These are phyloP conservation scores for Gilbertella persicaria DNA, from an alignment of 371 early-diverging fungal genomes.

Conservation along the genomic window DNA sequence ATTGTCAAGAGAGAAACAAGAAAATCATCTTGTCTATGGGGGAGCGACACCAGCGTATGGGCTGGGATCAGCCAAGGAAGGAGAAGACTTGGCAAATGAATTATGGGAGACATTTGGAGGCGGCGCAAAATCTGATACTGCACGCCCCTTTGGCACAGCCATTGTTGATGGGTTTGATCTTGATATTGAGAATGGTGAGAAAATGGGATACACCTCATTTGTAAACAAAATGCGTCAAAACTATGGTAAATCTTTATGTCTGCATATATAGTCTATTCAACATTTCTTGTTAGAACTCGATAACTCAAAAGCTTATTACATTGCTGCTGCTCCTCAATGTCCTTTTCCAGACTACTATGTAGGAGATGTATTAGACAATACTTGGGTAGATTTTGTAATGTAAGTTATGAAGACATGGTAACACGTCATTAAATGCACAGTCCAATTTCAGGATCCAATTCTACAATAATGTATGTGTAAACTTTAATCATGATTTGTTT, in stretches of 20 bases:
- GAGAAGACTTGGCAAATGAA: conserved; percentile 53
- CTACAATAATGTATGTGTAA: conserved; percentile 24
- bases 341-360: conserved; percentile 60
- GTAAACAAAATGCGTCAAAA: conserved; percentile 45
- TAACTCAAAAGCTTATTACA: conserved; percentile 36
- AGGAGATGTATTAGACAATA: conserved; percentile 41
- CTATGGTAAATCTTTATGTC: conserved; percentile 16
- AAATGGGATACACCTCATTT: conserved; percentile 55
- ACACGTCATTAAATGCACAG: background rate
- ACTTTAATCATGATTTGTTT: background rate
- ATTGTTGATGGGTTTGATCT: conserved; percentile 72
- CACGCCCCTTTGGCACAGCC: conserved; percentile 66
- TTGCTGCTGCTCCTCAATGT: conserved; percentile 60
- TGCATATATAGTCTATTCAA: background rate
- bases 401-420: background rate
- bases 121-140: conserved; percentile 32
- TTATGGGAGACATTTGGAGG: conserved; percentile 65
- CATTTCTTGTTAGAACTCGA: conserved; percentile 20
- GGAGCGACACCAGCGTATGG: conserved; percentile 67
- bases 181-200: conserved; percentile 68
- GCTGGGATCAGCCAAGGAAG: conserved; percentile 45
- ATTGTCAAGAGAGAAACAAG: conserved; percentile 52
- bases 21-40: conserved; percentile 63
- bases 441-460: conserved; percentile 21
- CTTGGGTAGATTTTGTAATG: conserved; percentile 52